Base-by-base conservation (phyloP, 192 early-diverging fungal genomes). In the Coemansia sp. region DNA sequence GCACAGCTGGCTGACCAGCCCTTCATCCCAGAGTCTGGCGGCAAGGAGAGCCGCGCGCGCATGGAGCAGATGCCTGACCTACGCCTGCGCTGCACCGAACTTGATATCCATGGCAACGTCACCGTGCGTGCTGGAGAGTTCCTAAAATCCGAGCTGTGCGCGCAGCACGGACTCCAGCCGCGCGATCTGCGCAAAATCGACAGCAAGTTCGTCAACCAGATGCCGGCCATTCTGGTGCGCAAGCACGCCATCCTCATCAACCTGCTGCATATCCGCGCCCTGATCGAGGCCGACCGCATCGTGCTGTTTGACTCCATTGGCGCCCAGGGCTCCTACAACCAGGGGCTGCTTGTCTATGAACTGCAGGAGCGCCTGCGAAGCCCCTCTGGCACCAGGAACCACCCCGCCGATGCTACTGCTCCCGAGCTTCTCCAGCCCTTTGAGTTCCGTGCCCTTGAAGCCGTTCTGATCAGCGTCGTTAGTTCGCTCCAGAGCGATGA, bases 121-220 rank as follows among this genome's bases (percentile, higher is more conserved):
- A 90, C 86, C 49, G 79, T 85, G 34, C 86, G 86, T 1, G 89
- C 89, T 15, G 90, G 90, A 34, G 88, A 92, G 61, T 89, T 94
- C 62, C 76, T 84, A 56, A 93, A 92, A 69, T 86, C 87, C 0
- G 89, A 92, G 61, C 83, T 95, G 34, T 94, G 93, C 67, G 84
- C 85, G 4, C 82, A 87, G 46, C 90, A 93, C 66, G 85, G 85
- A 1, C 64, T 96, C 55, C 86, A 91, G 77, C 91, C 92, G 21
- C 91, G 94, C 46, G 94, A 96, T 73, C 68, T 96, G 80, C 86
- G 93, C 64, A 93, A 91, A 69, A 86, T 95, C 43, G 87, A 90
- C 61, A 90, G 88, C 67, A 82, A 83, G 34, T 87, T 86, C 59
- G 82, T 89, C 58, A 90, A 95, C 66, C 89, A 92, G 66, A 85